Evolutionary conservation across 2,329 filamentous ascomycete species (phyloP), one percentile per base, ranked within the genome.

Genomic region (Ophiostoma sp.): DNA sequence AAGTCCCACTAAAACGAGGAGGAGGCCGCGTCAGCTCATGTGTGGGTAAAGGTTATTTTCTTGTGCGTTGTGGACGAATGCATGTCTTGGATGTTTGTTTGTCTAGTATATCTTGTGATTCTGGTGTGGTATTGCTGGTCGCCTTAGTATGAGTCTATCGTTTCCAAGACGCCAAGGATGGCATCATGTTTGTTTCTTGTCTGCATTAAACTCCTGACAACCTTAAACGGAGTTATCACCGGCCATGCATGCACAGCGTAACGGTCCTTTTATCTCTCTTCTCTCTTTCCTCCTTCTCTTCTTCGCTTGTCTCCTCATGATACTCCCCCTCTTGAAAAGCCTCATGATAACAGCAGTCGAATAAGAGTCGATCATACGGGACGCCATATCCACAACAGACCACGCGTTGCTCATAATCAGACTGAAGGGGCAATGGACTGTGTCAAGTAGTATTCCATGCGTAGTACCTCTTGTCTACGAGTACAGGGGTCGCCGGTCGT

Each of bases 1-100:
- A 60, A 14, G 60, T 63, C 12, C 52, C 67, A 67, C 64, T 64
- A 65, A 69, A 69, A n/a, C 27, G 47, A 69, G 67, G 47, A 55
- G 64, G 66, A 70, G 71, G 71, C 71, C 71, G 71, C 71, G 71
- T 72, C 70, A 72, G 71, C 71, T 27, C 27, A 27, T 27, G 67
- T 69, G 66, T 65, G 40, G 52, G 65, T 45, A 62, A 41, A 41
- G 58, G 41, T 40, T 62, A 41, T 62, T 60, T 60, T 60, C 18
- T 60, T 60, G 55, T 12, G 18, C 27, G n/a, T 27, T 27, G 8
- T 36, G 3, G 47, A 6, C 8, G 14, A 27, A 49, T 49, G 14
- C 1, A 49, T 49, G 27, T 55, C 5, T 12, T 52, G n/a, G 5
- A n/a, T 55, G 16, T 52, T 5, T 60, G 4, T 60, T 36, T 38